A percentile compares a stretch with the other conserved stretches of the same genome.
Evolutionary conservation across 192 early-diverging fungal species (phyloP).

Genomic region (Entrophospora sp.): DNA sequence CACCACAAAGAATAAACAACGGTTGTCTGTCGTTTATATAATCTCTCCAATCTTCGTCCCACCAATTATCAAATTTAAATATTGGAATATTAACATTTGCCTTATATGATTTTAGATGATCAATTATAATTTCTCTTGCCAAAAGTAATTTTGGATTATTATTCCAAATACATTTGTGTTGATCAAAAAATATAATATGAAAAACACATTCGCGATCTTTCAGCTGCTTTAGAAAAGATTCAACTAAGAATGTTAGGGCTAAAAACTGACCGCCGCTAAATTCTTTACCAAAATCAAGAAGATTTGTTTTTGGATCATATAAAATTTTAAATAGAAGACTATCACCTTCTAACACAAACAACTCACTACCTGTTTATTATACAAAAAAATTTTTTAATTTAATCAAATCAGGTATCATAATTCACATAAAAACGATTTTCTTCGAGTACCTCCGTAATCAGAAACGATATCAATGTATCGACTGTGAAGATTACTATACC

Average conservation of each 20-base stretch:
- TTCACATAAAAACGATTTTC: too few relatives aligned
- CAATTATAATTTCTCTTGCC: background rate
- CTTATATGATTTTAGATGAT: conserved; percentile 12
- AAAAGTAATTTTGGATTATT: conserved; percentile 16
- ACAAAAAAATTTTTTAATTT: too few relatives aligned
- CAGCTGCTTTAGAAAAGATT: conserved; percentile 23
- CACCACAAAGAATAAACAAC: conserved; percentile 17
- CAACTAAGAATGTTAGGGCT: conserved; percentile 22
- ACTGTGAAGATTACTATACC: background rate
- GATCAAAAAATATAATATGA: conserved; percentile 29
- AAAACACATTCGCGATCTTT: conserved; percentile 25
- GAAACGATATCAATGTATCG: conserved; percentile 29
- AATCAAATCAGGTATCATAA: too few relatives aligned
- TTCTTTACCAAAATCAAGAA: background rate
- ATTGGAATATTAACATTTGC: background rate
- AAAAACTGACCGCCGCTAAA: conserved; percentile 21
- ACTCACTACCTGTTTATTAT: conserved; percentile 22
- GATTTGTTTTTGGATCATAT: conserved; percentile 11
- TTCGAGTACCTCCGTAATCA: conserved; percentile 35
- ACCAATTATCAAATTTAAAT: conserved; percentile 20
- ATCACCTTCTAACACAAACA: conserved; percentile 37
- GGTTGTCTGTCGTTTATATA: conserved; percentile 14
- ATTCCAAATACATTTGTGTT: conserved; percentile 22
- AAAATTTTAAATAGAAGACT: conserved; percentile 19
- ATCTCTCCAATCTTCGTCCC: conserved; percentile 9